Evolutionary conservation across 768 basidiomycete genomes (phyloP), one percentile per base, ranked within the genome.

Genomic region (Boletus tylopilopsis): DNA sequence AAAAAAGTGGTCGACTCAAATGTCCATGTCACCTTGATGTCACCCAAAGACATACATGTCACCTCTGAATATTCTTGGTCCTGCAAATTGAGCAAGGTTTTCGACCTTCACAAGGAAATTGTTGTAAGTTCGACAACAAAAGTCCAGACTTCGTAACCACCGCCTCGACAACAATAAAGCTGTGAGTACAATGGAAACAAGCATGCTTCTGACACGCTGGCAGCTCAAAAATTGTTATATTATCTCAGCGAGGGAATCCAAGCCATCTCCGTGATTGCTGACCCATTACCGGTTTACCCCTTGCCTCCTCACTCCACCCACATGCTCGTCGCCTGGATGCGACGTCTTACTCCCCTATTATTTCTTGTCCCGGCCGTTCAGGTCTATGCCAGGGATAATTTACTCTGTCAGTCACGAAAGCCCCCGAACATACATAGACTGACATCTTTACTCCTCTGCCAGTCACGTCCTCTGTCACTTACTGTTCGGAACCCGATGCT

Each of bases 381-480:
- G 55, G 72, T 73, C 56, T 55, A 66, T 57, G 79, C 83, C 27
- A 71, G 70, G 61, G 76, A 83, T 59, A 71, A 83, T 40, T 70
- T 75, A 8, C 63, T 89, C 50, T 89, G 87, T 85, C 63, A 57
- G 84, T 81, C 18, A 29, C 30, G 47, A 29, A 48, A 33, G 38
- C 16, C 21, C 7, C n/a, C n/a, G 2, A 29, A 12, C 24, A 3
- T 42, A 27, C 35, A 11, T 23, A 18, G 21, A 52, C 47, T 54
- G 49, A 42, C 46, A 49, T 45, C 35, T 35, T 15, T 39, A 40
- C 5, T 39, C 32, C 30, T 33, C 29, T 38, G 30, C 24, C 63
- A 91, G 89, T 88, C 67, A 90, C 90, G 24, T 90, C 87, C 18
- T 91, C 90, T 49, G 87, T 93, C 61, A 87, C 90, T 25, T 93